Conservation (phyloP, 2,329 filamentous ascomycete species). For the Apiospora aurea region DNA sequence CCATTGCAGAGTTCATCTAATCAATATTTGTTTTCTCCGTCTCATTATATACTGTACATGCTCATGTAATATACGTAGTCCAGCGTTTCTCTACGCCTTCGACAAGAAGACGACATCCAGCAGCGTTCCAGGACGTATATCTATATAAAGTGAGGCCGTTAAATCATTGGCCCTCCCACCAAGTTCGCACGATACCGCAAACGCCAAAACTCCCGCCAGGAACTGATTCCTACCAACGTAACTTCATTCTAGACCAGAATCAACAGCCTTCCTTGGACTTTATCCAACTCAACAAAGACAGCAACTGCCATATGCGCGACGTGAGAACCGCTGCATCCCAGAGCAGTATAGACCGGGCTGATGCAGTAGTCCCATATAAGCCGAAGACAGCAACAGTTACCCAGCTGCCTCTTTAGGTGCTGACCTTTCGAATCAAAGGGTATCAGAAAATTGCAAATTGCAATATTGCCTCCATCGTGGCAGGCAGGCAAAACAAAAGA, state of each 20-base stretch:
- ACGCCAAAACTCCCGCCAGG: conserved; percentile 21
- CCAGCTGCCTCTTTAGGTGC: background rate
- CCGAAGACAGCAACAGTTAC: background rate
- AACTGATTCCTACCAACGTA: conserved; percentile 20
- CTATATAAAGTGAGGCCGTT: background rate
- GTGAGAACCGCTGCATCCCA: conserved; percentile 6
- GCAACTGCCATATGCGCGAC: background rate
- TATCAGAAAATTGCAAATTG: conserved; percentile 13
- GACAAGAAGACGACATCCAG: conserved; percentile 3
- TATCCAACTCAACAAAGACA: conserved; percentile 14
- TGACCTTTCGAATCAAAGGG: conserved; percentile 20
- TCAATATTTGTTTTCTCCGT: background rate
- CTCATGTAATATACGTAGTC: conserved; percentile 6
- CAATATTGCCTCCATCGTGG: background rate
- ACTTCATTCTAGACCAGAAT: conserved; percentile 20
- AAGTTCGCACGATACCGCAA: background rate
- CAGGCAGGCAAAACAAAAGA: conserved; percentile 11
- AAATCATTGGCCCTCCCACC: background rate
- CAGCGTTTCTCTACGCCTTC: background rate
- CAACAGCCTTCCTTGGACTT: conserved; percentile 3
- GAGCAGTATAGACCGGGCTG: background rate
- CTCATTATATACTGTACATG: conserved; percentile 2
- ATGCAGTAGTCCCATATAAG: background rate
- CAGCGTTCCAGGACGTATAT: background rate
- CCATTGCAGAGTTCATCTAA: background rate